Percentiles rank a stretch among this genome's conserved stretches.
These are phyloP conservation scores for Aphanomyces invadans DNA, from an alignment of 352 stramenopile species.

Conservation along the genomic window DNA sequence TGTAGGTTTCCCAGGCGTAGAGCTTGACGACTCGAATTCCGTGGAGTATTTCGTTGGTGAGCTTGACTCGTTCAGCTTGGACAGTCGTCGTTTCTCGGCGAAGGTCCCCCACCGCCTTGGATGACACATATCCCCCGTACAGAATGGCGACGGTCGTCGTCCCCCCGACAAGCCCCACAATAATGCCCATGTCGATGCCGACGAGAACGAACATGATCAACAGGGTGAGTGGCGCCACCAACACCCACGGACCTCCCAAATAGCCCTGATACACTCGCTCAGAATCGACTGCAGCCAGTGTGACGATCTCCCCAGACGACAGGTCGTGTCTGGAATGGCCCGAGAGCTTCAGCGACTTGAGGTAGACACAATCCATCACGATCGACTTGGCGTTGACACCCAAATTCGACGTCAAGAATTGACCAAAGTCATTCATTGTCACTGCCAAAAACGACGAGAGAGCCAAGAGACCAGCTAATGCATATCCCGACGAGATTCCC, in stretches of 20 bases:
- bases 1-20: constrained; percentile 61
- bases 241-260: constrained; percentile 35
- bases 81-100: constrained; percentile 37
- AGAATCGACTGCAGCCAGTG: constrained; percentile 43
- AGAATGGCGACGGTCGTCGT: not conserved
- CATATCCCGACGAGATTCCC: constrained; percentile 43
- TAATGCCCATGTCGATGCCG: constrained; percentile 32
- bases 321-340: constrained; percentile 39
- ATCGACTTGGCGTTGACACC: constrained; percentile 48
- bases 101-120: constrained; percentile 7
- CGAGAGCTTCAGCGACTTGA: constrained; percentile 44
- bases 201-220: constrained; percentile 39
- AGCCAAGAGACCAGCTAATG: constrained; percentile 35
- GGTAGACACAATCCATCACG: constrained; percentile 52
- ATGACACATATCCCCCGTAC: not conserved
- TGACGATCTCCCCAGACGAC: constrained; percentile 50
- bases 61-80: constrained; percentile 76
- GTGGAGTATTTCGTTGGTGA: constrained; percentile 89
- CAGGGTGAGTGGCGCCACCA: constrained; percentile 43
- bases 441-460: constrained; percentile 35
- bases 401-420: constrained; percentile 40
- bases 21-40: constrained; percentile 81
- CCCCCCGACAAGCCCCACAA: constrained; percentile 18
- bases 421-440: constrained; percentile 40
- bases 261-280: constrained; percentile 51